Evolutionary conservation across 306 rosid genomes (phyloP), one percentile per base, ranked within the genome.

Genomic region (Fragaria ananassa): DNA sequence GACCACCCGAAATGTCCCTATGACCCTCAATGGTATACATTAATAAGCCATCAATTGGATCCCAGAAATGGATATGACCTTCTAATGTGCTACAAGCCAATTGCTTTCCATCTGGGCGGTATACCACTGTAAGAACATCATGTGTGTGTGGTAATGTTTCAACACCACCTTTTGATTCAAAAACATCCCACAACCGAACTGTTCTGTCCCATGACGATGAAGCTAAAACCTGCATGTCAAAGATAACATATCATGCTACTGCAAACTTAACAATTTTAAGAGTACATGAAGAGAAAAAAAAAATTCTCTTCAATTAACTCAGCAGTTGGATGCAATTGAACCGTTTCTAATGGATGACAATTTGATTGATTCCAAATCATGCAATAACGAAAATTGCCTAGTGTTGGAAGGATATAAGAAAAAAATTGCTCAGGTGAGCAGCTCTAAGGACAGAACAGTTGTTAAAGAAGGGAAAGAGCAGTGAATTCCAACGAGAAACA

Each of bases 31-130:
- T 92, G 72, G 93, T 88, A 82, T 85, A 88, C 97, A 90, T 92
- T 75, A 95, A 71, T 76, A 85, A 61, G 18, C 99, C 99, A 80
- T 95, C 97, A 66, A 89, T 78, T 47, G 99, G 97, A 78, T 95
- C 99, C 97, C 97, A 95, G 79, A 95, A 95, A 87, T 90, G 89
- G 79, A 95, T 90, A 78, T 95, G 96, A 44, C 99, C 99, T 75
- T 95, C 99, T 82, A 95, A 85, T 62, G 99, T 92, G 86, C 97
- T 89, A 87, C 97, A 84, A 79, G 99, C 99, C 83, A 95, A 79
- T 82, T 95, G 99, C 86, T 78, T 92, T 83, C 99, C 97, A 88
- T 95, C 97, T 75, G 99, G 96, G 25, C 97, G 97, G 82, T 90
- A 92, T 81, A 79, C 96, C 56, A 95, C 87, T 0, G 97, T 88